Conservation (phyloP, 2,329 filamentous ascomycete genomes). For the Chaetomium sp. region DNA sequence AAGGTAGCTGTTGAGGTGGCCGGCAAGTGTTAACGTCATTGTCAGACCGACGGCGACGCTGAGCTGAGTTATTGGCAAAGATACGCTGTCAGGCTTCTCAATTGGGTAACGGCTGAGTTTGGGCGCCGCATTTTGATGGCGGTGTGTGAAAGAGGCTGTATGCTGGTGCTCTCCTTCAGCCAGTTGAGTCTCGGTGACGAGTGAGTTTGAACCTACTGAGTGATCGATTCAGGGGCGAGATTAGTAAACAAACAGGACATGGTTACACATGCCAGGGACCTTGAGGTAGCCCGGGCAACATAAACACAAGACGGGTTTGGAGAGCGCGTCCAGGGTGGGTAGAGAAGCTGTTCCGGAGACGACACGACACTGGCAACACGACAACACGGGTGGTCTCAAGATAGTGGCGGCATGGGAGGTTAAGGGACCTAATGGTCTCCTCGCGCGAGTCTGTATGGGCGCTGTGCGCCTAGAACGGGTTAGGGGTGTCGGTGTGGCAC, state of each 20-base stretch:
- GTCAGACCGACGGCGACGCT: neutral
- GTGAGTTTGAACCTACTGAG: too few relatives aligned
- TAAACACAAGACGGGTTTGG: neutral
- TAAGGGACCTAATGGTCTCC: neutral
- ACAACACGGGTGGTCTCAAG: neutral
- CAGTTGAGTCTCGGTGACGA: too few relatives aligned
- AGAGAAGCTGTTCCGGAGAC: neutral
- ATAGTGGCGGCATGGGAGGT: neutral
- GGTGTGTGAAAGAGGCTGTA: neutral
- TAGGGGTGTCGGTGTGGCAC: neutral
- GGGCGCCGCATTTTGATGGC: neutral
- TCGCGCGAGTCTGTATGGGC: neutral
- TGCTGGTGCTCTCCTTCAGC: neutral
- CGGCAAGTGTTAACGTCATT: neutral
- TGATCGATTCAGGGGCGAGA: neutral
- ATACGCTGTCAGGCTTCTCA: neutral
- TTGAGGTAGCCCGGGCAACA: neutral
- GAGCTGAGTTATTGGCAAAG: neutral
- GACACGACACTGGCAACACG: too few relatives aligned
- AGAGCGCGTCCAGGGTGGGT: neutral
- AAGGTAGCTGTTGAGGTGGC: neutral
- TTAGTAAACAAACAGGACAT: neutral
- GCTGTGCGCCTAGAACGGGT: neutral
- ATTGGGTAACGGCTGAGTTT: neutral
- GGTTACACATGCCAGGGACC: neutral